Evolutionary conservation across 495 filamentous ascomycete genomes (phyloP), one percentile per base, ranked within the genome.

Genomic region (Penicillium mononematosum): DNA sequence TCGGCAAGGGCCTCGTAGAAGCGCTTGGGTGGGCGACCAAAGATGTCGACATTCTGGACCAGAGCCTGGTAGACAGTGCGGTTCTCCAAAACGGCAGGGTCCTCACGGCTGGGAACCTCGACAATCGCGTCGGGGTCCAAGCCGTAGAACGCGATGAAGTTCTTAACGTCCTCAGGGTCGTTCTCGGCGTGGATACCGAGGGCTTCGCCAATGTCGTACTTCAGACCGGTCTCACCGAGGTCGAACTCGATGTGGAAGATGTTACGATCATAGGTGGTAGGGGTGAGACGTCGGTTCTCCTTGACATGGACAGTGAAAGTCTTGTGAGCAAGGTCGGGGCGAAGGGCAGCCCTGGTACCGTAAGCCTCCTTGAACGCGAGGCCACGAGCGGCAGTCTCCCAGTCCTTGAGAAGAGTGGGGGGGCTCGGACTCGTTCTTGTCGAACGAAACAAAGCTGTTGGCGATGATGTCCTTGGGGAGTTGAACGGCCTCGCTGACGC

Each of bases 241-340:
- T 97, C 94, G 67, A 98, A 98, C 73, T 98, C 94, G 61, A 98
- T 98, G 77, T 98, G 94, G 88, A 98, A 98, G 73, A 98, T 97
- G 78, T 98, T 98, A 32, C 94, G 90, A 70, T 96, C 93, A 71
- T 98, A 98, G 11, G 88, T 87, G 45, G 72, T 64, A 19, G 94
- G 94, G 0, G 94, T 98, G 45, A 98, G 82, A 44, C 94, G 83
- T 54, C 92, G 88, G 75, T 96, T 96, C 76, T 96, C 95, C 78
- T 96, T 89, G 70, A 98, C 94, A 57, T 86, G 85, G 47, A 96
- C 85, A 34, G 90, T 89, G 69, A 81, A 87, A 5, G 93, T 97
- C 82, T 96, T 89, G 66, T 89, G 82, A 5, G 85, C 75, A 27
- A 95, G 74, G 66, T 98, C 94, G 43, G 94, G 94, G 14, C 94